These are phyloP conservation scores for Metarhizium album DNA, from an alignment of 2,329 filamentous ascomycete species.

Conservation along the genomic window DNA sequence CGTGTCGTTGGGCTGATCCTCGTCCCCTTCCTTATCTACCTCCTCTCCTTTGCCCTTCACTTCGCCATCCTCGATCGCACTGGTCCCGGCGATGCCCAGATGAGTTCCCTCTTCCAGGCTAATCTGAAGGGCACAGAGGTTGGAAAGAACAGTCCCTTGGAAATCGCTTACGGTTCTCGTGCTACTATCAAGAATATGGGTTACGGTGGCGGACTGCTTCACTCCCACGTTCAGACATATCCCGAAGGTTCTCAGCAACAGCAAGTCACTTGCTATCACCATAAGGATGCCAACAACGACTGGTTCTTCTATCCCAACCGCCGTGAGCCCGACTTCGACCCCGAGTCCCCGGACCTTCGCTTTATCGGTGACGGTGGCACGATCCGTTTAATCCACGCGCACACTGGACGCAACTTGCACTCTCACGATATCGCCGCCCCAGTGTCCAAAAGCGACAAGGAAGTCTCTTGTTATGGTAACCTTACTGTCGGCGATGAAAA, in stretches of 20 bases:
- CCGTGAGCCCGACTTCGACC: conserved; percentile 58
- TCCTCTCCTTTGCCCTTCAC: conserved; percentile 90
- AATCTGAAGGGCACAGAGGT: conserved; percentile 91
- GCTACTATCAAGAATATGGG: conserved; percentile 99
- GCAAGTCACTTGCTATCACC: conserved; percentile 98
- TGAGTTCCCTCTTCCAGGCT: conserved; percentile 98
- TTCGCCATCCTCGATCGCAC: conserved; percentile 89
- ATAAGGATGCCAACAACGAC: conserved; percentile 99
- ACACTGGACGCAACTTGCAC: conserved; percentile 94
- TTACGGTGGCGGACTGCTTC: conserved; percentile 89
- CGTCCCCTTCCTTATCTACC: conserved; percentile 82
- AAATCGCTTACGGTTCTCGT: conserved; percentile 79
- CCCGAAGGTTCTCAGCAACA: conserved; percentile 90
- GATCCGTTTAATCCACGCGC: conserved; percentile 83
- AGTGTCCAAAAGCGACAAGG: conserved; percentile 76
- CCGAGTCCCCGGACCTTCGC: conserved; percentile 53
- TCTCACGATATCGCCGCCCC: conserved; percentile 86
- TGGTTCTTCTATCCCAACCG: conserved; percentile 99
- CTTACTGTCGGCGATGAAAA: conserved; percentile 92
- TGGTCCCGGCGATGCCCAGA: conserved; percentile 96
- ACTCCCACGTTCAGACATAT: conserved; percentile 93
- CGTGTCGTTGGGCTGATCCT: conserved; percentile 81
- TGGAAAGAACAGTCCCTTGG: conserved; percentile 86
- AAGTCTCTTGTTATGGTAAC: conserved; percentile 95
- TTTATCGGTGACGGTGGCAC: conserved; percentile 69